These are phyloP conservation scores for Thalassiosira ordinaria DNA, from an alignment of 352 stramenopile species.

Conservation along the genomic window DNA sequence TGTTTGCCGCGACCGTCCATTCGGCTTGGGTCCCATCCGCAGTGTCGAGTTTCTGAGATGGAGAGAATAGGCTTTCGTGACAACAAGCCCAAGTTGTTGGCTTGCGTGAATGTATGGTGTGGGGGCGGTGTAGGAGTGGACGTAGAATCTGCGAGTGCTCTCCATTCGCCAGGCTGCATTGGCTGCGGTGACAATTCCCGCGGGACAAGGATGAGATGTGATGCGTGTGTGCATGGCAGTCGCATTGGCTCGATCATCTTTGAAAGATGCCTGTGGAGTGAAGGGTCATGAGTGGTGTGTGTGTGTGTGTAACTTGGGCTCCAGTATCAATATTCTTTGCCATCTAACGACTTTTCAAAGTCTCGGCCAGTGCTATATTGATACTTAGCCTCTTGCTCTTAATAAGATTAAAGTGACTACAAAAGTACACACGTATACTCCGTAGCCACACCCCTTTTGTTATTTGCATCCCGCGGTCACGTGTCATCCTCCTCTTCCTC, in stretches of 20 bases:
- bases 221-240: too few relatives aligned
- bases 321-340: not conserved
- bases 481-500: not conserved
- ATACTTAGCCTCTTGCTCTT: not conserved
- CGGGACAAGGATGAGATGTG: too few relatives aligned
- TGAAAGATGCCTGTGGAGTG: too few relatives aligned
- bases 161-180: not conserved
- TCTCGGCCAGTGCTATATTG: not conserved
- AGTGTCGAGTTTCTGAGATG: constrained; percentile 19
- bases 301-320: constrained; percentile 4
- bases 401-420: constrained; percentile 6
- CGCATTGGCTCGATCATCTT: too few relatives aligned
- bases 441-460: not conserved
- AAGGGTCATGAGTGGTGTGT: too few relatives aligned
- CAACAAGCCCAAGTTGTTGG: constrained; percentile 5
- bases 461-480: not conserved
- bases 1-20: too few relatives aligned
- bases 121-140: constrained; percentile 9
- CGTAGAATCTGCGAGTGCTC: not conserved
- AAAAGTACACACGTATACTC: not conserved
- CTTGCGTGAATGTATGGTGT: constrained; percentile 3
- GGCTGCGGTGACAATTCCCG: not conserved
- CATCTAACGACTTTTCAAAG: not conserved
- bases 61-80: constrained; percentile 9
- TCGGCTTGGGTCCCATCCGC: too few relatives aligned